phyloP scores from a whole-genome alignment of 148 eudicot genomes.

The Hydrangea macrophylla region DNA sequence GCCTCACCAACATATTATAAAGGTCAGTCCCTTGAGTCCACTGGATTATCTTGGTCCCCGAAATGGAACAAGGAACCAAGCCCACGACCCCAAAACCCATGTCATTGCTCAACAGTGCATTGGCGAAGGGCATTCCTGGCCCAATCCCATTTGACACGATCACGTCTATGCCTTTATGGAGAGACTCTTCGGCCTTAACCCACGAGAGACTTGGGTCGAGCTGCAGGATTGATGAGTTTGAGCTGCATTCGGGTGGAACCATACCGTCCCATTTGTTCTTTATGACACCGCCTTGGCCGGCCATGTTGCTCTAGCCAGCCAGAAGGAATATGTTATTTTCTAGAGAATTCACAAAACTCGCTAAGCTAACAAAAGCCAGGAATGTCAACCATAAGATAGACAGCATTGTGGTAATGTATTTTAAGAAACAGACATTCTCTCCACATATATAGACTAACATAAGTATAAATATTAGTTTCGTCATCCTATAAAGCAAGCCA shows the following conservation, averaged over 20 bases:
- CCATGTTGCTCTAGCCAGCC: conserved; percentile 63
- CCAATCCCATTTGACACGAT: conserved; percentile 36
- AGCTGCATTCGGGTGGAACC: conserved; percentile 20
- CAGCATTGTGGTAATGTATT: no score
- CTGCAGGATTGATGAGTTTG: conserved; percentile 22
- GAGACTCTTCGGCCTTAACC: conserved; percentile 36
- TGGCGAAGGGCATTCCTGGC: conserved; percentile 44
- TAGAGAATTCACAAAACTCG: no score
- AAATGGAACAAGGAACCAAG: conserved; percentile 42
- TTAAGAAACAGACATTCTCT: no score
- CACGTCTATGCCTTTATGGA: conserved; percentile 34
- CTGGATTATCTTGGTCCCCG: conserved; percentile 33
- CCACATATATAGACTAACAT: no score
- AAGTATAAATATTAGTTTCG: no score
- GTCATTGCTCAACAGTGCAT: conserved; percentile 1
- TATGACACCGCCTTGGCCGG: conserved; percentile 41
- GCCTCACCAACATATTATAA: conserved; percentile 15
- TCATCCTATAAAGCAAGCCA: no score
- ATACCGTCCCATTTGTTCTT: conserved; percentile 29
- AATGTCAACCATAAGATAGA: no score
- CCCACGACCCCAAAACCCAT: conserved; percentile 17
- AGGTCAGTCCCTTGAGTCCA: conserved; percentile 28
- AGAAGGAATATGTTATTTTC: no score
- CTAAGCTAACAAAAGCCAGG: no score
- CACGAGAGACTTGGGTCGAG: conserved; percentile 17